A percentile compares a stretch with the other conserved stretches of the same genome.
phyloP scores from a whole-genome alignment of 176 grass and related monocot genomes.

The Oryza australiensis region DNA sequence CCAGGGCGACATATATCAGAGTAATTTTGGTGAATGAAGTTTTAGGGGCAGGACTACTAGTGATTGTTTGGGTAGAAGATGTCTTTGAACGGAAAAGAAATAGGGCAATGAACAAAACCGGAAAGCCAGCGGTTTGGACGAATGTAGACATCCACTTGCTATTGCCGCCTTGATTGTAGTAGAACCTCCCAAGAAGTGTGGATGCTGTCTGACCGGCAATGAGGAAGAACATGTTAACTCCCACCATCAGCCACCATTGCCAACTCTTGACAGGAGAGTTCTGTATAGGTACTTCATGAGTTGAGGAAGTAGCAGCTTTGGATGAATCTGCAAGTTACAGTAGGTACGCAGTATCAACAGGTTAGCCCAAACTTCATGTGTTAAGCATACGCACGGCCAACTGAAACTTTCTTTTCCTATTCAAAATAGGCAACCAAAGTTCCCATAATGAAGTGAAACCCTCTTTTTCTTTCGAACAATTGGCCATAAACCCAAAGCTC shows the following conservation, averaged over 20 bases:
- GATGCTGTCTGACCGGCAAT: slow-evolving; percentile 63
- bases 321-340: slow-evolving; percentile 45
- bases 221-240: slow-evolving; percentile 73
- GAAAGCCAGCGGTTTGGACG: slow-evolving; percentile 72
- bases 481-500: not conserved
- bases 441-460: not conserved
- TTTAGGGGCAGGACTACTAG: slow-evolving; percentile 32
- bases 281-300: not conserved
- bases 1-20: slow-evolving; percentile 68
- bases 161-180: slow-evolving; percentile 92
- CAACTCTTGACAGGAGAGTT: slow-evolving; percentile 30
- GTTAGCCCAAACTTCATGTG: not conserved
- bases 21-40: slow-evolving; percentile 45
- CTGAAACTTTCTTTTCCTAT: not conserved
- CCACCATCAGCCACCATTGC: slow-evolving; percentile 67
- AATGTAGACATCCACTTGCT: slow-evolving; percentile 91
- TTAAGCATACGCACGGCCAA: not conserved
- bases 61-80: slow-evolving; percentile 24
- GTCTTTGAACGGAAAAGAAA: slow-evolving; percentile 47
- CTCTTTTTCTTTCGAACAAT: not conserved
- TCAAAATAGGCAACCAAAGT: not conserved
- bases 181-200: slow-evolving; percentile 81
- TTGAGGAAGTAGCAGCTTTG: slow-evolving; percentile 43
- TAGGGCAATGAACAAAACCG: slow-evolving; percentile 57
- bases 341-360: not conserved